Percentiles rank a stretch among this genome's conserved stretches.
phyloP scores from a whole-genome alignment of 225 moss, liverwort and hornwort species.

The Physcomitrellopsis africana region DNA sequence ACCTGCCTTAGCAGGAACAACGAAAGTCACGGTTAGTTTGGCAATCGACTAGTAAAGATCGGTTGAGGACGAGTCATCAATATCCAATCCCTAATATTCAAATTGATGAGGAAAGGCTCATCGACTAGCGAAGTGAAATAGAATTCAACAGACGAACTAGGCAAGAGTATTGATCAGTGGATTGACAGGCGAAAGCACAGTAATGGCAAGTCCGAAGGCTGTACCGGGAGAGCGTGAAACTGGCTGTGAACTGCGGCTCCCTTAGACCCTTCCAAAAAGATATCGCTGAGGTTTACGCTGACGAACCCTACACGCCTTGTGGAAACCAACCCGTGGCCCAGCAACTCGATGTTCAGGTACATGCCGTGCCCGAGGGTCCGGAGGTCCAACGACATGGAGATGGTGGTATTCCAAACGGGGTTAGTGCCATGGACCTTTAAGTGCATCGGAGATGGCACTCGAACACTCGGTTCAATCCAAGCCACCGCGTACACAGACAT shows the following conservation, averaged over 20 bases:
- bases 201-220: not conserved
- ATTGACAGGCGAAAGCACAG: too few relatives aligned
- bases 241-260: constrained; percentile 16
- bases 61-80: not conserved
- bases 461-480: constrained; percentile 55
- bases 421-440: constrained; percentile 36
- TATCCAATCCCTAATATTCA: not conserved
- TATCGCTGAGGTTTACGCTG: constrained; percentile 33
- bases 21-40: not conserved
- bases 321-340: constrained; percentile 44
- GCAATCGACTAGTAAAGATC: too few relatives aligned
- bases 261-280: constrained; percentile 24
- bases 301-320: constrained; percentile 45
- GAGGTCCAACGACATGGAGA: constrained; percentile 38
- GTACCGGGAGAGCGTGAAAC: constrained; percentile 40
- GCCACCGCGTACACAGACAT: constrained; percentile 46
- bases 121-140: too few relatives aligned
- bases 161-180: too few relatives aligned
- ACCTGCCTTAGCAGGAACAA: constrained; percentile 19
- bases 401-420: constrained; percentile 41
- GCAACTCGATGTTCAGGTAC: constrained; percentile 49
- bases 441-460: constrained; percentile 38
- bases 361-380: constrained; percentile 33
- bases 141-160: too few relatives aligned
- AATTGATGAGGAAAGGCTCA: too few relatives aligned